These are phyloP conservation scores for Lasiodiplodia citricola DNA, from an alignment of 2,329 filamentous ascomycete genomes.

Conservation along the genomic window DNA sequence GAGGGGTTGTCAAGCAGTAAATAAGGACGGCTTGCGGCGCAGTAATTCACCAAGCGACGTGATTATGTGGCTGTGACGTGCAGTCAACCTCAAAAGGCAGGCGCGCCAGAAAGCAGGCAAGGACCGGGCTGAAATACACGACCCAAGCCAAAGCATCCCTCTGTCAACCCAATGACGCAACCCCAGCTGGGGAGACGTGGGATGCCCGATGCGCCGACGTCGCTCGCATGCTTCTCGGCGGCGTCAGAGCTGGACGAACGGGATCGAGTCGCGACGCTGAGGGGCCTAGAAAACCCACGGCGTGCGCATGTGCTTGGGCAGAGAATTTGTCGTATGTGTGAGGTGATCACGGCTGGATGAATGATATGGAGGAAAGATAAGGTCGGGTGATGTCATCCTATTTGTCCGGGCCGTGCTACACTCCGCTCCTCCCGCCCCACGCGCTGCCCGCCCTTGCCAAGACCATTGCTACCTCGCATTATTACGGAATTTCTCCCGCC, in stretches of 20 bases:
- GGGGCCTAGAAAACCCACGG: too few species aligned
- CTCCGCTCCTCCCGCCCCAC: slow-evolving; percentile 7
- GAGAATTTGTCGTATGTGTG: slow-evolving; percentile 10
- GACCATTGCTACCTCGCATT: neutral
- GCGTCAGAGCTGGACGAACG: neutral
- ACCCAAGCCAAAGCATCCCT: neutral
- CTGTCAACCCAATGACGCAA: slow-evolving; percentile 13
- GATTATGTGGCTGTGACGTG: slow-evolving; percentile 13
- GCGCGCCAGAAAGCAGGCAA: neutral
- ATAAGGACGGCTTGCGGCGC: slow-evolving; percentile 7
- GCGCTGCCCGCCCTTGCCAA: slow-evolving; percentile 5
- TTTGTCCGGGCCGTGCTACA: neutral
- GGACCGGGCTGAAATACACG: neutral
- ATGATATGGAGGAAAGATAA: slow-evolving; percentile 9
- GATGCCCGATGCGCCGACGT: neutral
- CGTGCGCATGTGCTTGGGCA: neutral
- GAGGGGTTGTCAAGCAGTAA: neutral
- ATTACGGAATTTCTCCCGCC: neutral
- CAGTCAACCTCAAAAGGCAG: slow-evolving; percentile 1
- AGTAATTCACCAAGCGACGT: slow-evolving; percentile 4
- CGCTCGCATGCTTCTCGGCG: neutral
- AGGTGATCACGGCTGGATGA: slow-evolving; percentile 1
- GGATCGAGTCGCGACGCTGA: neutral
- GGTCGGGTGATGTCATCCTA: slow-evolving; percentile 21
- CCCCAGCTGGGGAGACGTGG: neutral